phyloP scores from a whole-genome alignment of 257 asterid species.

The Linderniella brevidens region DNA sequence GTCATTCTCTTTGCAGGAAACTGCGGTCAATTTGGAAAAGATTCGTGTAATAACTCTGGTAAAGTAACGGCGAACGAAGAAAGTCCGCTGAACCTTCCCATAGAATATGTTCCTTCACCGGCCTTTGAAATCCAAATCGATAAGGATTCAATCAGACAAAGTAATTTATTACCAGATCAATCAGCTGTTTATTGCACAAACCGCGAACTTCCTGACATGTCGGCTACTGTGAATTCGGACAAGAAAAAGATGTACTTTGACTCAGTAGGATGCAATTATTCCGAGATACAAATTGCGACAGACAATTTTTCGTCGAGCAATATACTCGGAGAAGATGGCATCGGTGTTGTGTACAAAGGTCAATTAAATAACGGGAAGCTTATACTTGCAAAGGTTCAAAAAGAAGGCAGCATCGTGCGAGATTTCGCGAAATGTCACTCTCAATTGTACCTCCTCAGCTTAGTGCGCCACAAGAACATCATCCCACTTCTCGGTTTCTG shows the following conservation, averaged over 20 bases:
- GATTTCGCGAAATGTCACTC: constrained; percentile 31
- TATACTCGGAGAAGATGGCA: constrained; percentile 81
- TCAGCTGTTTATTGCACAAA: too few species aligned
- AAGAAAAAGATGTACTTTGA: constrained; percentile 34
- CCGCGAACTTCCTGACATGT: too few species aligned
- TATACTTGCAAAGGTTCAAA: constrained; percentile 73
- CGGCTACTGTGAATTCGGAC: too few species aligned
- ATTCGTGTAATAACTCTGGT: too few species aligned
- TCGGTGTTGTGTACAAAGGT: constrained; percentile 68
- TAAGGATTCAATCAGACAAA: too few species aligned
- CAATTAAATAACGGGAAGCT: constrained; percentile 50
- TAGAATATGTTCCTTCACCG: too few species aligned
- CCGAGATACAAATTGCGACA: constrained; percentile 68
- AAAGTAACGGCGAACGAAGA: too few species aligned
- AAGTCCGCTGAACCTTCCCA: too few species aligned
- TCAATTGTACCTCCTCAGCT: constrained; percentile 26
- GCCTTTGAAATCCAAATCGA: too few species aligned
- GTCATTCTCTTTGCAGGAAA: too few species aligned
- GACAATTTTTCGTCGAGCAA: constrained; percentile 41
- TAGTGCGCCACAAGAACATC: constrained; percentile 45
- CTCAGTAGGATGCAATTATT: constrained; percentile 39
- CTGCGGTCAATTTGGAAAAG: too few species aligned
- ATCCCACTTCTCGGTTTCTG: constrained; percentile 54
- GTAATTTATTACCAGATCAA: too few species aligned
- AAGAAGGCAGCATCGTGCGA: constrained; percentile 44